phyloP scores from a whole-genome alignment of 2,329 filamentous ascomycete genomes.

The Ascochyta lentis region DNA sequence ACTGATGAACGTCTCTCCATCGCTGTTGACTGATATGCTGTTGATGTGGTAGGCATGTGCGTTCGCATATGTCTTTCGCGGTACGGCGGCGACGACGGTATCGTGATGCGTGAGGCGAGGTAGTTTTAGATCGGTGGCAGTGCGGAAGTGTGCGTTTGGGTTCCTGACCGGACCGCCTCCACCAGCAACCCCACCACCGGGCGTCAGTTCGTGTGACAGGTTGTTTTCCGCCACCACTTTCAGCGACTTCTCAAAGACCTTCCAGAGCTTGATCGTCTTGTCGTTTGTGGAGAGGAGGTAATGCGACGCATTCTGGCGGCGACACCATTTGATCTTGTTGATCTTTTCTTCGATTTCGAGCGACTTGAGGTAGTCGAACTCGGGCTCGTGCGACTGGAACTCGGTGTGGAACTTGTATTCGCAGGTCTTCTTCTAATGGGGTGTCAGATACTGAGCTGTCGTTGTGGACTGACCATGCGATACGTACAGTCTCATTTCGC shows the following conservation, averaged over 20 bases:
- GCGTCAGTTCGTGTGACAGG: constrained; percentile 90
- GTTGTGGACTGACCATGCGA: background rate
- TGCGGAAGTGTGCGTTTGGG: constrained; percentile 77
- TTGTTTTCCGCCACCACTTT: constrained; percentile 99
- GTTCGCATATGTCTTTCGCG: constrained; percentile 95
- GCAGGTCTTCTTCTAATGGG: constrained; percentile 93
- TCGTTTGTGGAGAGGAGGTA: constrained; percentile 98
- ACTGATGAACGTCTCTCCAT: constrained; percentile 98
- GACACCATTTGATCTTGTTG: constrained; percentile 99
- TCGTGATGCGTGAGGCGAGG: constrained; percentile 97
- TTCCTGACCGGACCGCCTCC: constrained; percentile 81
- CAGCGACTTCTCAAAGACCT: constrained; percentile 98
- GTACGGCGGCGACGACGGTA: constrained; percentile 95
- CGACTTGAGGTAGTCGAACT: constrained; percentile 99
- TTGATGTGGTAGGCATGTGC: constrained; percentile 99
- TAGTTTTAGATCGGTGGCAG: constrained; percentile 83
- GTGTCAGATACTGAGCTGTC: constrained; percentile 17
- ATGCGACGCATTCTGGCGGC: constrained; percentile 96
- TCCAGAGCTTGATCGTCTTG: constrained; percentile 99
- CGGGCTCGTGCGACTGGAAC: constrained; percentile 98
- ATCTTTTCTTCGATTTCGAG: constrained; percentile 99
- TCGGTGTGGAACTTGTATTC: constrained; percentile 99
- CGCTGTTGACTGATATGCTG: constrained; percentile 99
- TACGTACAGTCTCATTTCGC: constrained; percentile 89
- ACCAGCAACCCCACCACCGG: constrained; percentile 70